These are phyloP conservation scores for Termitomyces sp. DNA, from an alignment of 768 basidiomycete genomes.

Conservation along the genomic window DNA sequence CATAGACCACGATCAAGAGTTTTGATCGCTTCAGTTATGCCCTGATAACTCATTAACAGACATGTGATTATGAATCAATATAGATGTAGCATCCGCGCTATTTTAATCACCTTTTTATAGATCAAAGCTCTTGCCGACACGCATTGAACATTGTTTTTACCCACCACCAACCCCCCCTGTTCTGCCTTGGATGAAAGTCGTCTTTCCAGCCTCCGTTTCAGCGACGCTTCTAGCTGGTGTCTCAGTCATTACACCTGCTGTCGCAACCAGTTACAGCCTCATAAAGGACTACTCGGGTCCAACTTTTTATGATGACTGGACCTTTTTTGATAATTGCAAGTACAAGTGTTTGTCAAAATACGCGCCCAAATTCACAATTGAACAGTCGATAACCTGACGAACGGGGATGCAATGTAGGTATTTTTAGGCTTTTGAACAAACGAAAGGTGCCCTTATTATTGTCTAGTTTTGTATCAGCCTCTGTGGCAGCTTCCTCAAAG, in stretches of 20 bases:
- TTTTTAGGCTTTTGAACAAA: neutral
- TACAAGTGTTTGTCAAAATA: constrained; percentile 4
- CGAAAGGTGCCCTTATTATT: neutral
- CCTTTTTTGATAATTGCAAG: constrained; percentile 55
- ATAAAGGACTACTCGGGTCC: constrained; percentile 52
- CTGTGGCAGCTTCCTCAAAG: constrained; percentile 36
- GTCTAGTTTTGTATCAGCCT: constrained; percentile 43
- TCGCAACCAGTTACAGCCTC: constrained; percentile 34
- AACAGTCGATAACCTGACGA: constrained; percentile 64
- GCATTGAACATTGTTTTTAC: neutral
- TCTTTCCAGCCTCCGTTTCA: neutral
- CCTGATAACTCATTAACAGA: too few relatives aligned
- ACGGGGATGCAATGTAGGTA: constrained; percentile 51
- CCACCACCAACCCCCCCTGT: neutral
- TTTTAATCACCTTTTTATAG: neutral
- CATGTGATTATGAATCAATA: too few relatives aligned
- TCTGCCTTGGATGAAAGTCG: neutral
- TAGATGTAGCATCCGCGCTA: neutral
- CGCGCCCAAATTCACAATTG: neutral
- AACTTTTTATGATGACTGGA: constrained; percentile 65
- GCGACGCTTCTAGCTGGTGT: neutral
- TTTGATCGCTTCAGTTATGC: too few relatives aligned
- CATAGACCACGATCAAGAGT: too few relatives aligned
- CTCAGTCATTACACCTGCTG: constrained; percentile 2
- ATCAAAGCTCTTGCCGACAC: neutral